These are phyloP conservation scores for Taphrina flavorubra DNA, from an alignment of 1,139 yeast genomes.

Conservation along the genomic window DNA sequence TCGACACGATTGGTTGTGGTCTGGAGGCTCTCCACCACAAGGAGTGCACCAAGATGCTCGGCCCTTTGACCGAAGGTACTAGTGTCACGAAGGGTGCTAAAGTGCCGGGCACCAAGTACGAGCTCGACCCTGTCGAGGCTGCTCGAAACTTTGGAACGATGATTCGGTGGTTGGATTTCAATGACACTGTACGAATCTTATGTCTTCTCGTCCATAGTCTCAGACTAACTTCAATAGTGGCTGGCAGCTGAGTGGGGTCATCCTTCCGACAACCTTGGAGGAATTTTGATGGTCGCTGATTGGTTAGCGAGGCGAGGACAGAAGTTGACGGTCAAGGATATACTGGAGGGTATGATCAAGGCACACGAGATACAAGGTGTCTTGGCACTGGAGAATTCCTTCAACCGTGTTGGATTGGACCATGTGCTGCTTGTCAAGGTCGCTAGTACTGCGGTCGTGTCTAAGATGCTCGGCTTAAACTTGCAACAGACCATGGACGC, in stretches of 20 bases:
- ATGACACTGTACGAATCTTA: slow-evolving; percentile 51
- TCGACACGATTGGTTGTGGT: slow-evolving; percentile 66
- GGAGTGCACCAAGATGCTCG: slow-evolving; percentile 58
- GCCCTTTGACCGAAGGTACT: slow-evolving; percentile 64
- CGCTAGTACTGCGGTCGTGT: slow-evolving; percentile 67
- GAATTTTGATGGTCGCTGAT: slow-evolving; percentile 64
- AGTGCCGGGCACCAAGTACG: slow-evolving; percentile 60
- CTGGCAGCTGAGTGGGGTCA: slow-evolving; percentile 72
- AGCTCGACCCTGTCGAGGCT: slow-evolving; percentile 63
- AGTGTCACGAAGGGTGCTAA: slow-evolving; percentile 61
- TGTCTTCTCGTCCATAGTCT: too few species aligned
- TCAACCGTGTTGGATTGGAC: slow-evolving; percentile 65
- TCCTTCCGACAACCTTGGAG: slow-evolving; percentile 66
- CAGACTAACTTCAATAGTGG: slow-evolving; percentile 55
- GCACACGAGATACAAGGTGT: slow-evolving; percentile 69
- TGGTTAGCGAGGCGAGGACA: slow-evolving; percentile 59
- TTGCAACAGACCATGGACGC: slow-evolving; percentile 63
- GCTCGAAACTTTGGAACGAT: slow-evolving; percentile 64
- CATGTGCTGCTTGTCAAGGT: slow-evolving; percentile 65
- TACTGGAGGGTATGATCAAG: slow-evolving; percentile 63
- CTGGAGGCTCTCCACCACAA: slow-evolving; percentile 64
- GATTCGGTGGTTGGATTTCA: slow-evolving; percentile 66
- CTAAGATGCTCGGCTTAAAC: slow-evolving; percentile 59
- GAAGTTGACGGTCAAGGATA: slow-evolving; percentile 57
- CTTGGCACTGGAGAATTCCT: slow-evolving; percentile 64